Base-by-base conservation (phyloP, 2,329 filamentous ascomycete species). In the Trematosphaeria pertusa region DNA sequence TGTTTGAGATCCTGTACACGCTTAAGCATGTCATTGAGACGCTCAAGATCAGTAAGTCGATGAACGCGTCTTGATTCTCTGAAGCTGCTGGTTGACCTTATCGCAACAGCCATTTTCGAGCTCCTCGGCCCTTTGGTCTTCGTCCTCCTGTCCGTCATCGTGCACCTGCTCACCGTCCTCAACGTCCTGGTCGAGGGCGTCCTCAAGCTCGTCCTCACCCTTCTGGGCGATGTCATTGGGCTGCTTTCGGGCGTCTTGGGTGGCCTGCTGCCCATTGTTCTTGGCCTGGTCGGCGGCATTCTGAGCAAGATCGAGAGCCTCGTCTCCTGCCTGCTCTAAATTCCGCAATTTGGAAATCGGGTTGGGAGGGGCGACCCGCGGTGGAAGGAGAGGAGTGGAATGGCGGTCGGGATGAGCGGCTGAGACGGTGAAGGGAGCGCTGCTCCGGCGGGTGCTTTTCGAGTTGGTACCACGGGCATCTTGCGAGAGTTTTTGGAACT, bases 71-170 rank as follows among this genome's bases (percentile, higher is more conserved):
- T 26, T 2, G 3, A 14, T 31, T 7, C 17, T 30, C 9, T 14
- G 12, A 8, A 10, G 2, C 17, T 2, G 19, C 8, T 5, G 31
- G 20, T 39, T 43, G 22, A 48, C 33, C 15, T 15, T 32, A n/a
- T 11, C 14, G 5, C n/a, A n/a, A n/a, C 14, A 48, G 45, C 45
- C 26, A 35, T 48, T 21, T 48, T 48, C 35, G 45, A 48, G 26
- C 39, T 48, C 28, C 45, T 48, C 21, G 45, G 45, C 12, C 31
- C 45, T 10, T 12, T 39, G 14, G 34, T 35, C 28, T 19, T 48
- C 18, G 10, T 34, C 5, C 39, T 48, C 5, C 34, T 48, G 8
- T 32, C 45, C 9, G 39, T 43, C 26, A 11, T 26, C 15, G 12
- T 43, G n/a, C 28, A 37, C 34, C 35, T 48, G 19, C 39, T 48